Conservation (phyloP, 148 eudicot species). For the Amaranthus hypochondriacus region DNA sequence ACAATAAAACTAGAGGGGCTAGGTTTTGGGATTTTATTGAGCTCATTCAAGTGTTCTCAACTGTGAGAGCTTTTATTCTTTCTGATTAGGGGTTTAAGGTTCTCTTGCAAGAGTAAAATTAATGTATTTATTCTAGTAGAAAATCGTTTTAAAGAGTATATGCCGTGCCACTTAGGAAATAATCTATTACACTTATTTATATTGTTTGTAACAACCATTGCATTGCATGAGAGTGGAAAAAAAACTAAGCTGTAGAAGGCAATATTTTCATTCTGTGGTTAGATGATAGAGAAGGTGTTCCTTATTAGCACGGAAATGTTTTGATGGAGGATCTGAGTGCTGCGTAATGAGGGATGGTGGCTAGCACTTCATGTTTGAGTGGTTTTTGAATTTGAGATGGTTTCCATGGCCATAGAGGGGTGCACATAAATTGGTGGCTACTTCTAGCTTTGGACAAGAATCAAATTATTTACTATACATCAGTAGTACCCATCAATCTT, state of each 20-base stretch:
- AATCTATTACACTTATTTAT: no score
- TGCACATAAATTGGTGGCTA: not conserved
- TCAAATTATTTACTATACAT: no score
- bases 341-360: not conserved
- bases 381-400: not conserved
- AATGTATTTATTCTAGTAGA: no score
- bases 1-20: not conserved
- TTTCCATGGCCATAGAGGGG: not conserved
- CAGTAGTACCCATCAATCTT: no score
- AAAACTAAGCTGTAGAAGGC: no score
- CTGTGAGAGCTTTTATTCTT: not conserved
- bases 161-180: no score
- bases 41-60: not conserved
- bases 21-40: not conserved
- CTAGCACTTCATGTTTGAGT: not conserved
- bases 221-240: no score
- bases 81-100: no score
- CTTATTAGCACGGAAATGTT: not conserved
- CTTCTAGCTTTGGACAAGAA: no score
- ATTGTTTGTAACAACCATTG: no score
- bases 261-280: no score
- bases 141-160: no score
- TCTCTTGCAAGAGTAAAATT: not conserved
- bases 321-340: not conserved
- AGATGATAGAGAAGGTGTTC: not conserved